Evolutionary conservation across 192 early-diverging fungal genomes (phyloP), one percentile per base, ranked within the genome.

Genomic region (Coemansia sp.): DNA sequence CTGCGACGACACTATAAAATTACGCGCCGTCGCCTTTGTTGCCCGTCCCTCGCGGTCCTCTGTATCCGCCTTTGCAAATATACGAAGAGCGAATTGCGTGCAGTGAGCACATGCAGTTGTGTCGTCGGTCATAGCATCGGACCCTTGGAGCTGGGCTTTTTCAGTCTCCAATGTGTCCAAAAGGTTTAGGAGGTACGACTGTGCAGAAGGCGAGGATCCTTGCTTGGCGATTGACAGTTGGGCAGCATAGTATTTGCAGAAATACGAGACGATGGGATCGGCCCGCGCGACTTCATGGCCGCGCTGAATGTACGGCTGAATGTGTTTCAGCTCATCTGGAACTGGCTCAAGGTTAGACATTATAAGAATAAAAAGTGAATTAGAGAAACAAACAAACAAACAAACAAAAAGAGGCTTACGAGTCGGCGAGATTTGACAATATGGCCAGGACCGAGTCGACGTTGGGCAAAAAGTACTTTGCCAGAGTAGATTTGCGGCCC

Each of bases 401-500:
- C 0, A 11, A 54, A 0, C 10, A 8, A 21, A 21, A 21, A 21
- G 21, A 21, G 21, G 21, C 21, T 21, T 21, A 21, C 21, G 1
- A 16, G 25, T 62, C 68, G 11, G 29, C 59, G 25, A 82, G 64
- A 45, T 67, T 71, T 47, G 67, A 56, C 55, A 82, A 55, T 1
- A 82, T 48, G 0, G 65, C 19, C 35, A 75, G 60, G n/a, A 82
- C 79, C 9, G 79, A 72, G 35, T 82, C 79, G 10, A 91, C 87
- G 59, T 87, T 83, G 3, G 90, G 92, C 68, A 97, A 80, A 52
- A 90, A 97, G 74, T 85, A 93, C 67, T 85, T 85, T 16, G 98
- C 96, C 57, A 95, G 92, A 0, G 95, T 98, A 71, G 91, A 90
- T 69, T 99, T 99, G 77, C 95, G 94, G 7, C 96, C 98, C 3